These are phyloP conservation scores for Rhynchospora tenuis DNA, from an alignment of 176 grass and related monocot species.

Conservation along the genomic window DNA sequence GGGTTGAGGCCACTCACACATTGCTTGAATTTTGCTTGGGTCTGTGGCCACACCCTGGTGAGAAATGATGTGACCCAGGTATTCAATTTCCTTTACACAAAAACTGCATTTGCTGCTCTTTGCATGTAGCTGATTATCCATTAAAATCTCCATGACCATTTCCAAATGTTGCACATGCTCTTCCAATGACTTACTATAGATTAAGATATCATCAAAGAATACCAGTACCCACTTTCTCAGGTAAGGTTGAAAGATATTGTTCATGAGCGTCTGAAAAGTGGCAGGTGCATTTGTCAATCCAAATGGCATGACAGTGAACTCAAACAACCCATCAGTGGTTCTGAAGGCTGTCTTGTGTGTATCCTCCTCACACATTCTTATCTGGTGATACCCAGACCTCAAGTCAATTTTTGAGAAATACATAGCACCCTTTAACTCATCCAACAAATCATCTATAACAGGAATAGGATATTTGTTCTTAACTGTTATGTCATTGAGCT, in stretches of 20 bases:
- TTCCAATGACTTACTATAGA: background rate
- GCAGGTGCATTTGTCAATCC: no score
- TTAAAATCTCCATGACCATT: background rate
- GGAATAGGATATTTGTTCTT: no score
- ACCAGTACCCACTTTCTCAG: background rate
- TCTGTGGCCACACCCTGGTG: background rate
- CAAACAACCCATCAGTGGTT: no score
- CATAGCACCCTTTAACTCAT: no score
- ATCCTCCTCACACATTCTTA: no score
- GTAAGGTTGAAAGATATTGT: background rate
- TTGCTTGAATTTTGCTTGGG: background rate
- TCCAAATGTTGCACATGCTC: background rate
- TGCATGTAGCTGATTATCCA: background rate
- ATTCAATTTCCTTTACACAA: background rate
- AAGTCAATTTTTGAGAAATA: no score
- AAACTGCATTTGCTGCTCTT: background rate
- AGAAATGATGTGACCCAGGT: background rate
- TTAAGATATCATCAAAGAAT: background rate
- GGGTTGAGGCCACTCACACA: background rate
- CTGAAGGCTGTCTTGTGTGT: no score
- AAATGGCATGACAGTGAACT: no score
- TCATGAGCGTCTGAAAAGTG: background rate
- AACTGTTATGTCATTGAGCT: no score
- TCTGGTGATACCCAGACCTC: no score
- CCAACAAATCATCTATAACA: no score